Evolutionary conservation across 345 rosid species (phyloP), one percentile per base, ranked within the genome.

Genomic region (thale cress (Arabidopsis thaliana)): DNA sequence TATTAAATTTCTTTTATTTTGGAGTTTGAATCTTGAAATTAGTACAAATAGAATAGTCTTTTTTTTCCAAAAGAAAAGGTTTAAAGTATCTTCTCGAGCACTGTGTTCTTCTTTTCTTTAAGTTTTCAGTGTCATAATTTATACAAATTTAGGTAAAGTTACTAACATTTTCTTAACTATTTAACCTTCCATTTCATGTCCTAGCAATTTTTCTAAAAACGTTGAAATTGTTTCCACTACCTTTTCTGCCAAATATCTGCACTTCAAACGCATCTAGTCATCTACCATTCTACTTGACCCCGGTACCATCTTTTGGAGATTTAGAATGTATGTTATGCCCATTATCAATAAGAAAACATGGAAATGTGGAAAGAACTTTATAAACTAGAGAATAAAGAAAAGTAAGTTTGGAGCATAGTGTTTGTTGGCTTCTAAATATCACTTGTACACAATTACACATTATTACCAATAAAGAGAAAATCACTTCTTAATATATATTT

Each of bases 31-130:
- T 52, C 36, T 23, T 65, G 57, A 24, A 65, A 44, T 20, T 41
- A 22, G 55, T 22, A 62, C 76, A 62, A 22, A 63, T 51, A 53
- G 38, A 55, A 23, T 38, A 55, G 32, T 33, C 65, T 37, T 30
- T 9, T 6, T 37, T 34, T 7, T 4, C 28, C 28, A 28, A 23
- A 23, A 62, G 9, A 42, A 53, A 55, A 46, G 64, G 20, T 14
- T 13, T 41, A 44, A 68, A 73, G 57, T 65, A 42, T 58, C 59
- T 57, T 74, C 25, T 74, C 58, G 78, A 74, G 78, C 78, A 58
- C 33, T 65, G 78, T 57, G 72, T 56, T 46, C 10, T n/a, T 33
- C 58, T 51, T 59, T 63, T 51, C 4, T 6, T 36, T 34, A 28
- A 12, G 25, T 40, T 63, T 53, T 53, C 45, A 51, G 62, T 61